Evolutionary conservation across 306 rosid species (phyloP), one percentile per base, ranked within the genome.

Genomic region (Dalbergia cochinchinensis): DNA sequence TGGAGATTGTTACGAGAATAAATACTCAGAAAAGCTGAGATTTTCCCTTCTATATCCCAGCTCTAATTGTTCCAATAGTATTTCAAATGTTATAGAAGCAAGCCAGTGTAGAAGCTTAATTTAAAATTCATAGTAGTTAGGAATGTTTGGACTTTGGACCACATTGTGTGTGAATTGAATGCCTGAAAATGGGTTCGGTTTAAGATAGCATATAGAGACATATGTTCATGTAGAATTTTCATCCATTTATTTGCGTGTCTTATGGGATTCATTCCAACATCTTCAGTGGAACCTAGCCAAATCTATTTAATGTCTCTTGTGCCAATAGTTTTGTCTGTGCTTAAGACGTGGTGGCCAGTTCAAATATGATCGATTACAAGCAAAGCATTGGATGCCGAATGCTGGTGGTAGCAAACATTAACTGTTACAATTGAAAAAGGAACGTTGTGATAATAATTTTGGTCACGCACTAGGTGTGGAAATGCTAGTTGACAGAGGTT

Each of bases 401-500:
- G 82, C 73, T 37, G 41, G 5, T 72, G 57, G 81, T 42, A 51
- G 74, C 74, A 54, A 82, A 77, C 70, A 82, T 87, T 69, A 79
- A 88, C 77, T 69, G 85, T 70, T n/a, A 66, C 63, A 53, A 42
- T 15, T 66, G 48, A 42, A 76, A 66, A 48, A 7, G 67, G 63
- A 73, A 76, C 72, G 11, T 84, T 69, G 47, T 62, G 74, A 70
- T 90, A 86, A 84, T 91, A 85, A 93, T 87, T 83, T 72, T 78
- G 73, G 68, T 93, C 97, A 93, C 96, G 96, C 87, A 84, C 77
- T 79, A 83, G 96, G 82, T 88, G 88, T 88, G 97, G 90, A 78
- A 83, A 83, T 78, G 85, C 83, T 72, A 79, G 58, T 82, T 76
- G 89, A 87, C 93, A 89, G 45, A 80, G 77, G 80, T 19, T 65